Conservation (phyloP, 345 rosid species). For the Salix caprea region DNA sequence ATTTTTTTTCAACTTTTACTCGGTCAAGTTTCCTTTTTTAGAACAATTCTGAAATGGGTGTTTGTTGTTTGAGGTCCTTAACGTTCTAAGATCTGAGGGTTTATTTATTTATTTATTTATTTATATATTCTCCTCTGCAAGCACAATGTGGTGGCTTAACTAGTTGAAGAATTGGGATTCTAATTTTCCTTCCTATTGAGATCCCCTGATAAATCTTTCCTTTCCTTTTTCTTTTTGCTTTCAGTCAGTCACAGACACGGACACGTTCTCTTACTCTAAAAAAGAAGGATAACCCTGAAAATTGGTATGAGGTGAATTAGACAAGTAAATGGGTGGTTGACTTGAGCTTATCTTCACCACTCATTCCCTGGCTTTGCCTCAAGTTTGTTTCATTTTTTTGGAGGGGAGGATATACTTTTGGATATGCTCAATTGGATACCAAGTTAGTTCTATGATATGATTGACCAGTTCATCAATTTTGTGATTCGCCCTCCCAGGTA, state of each 20-base stretch:
- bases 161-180: not conserved
- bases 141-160: not conserved
- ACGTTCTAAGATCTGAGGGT: constrained; percentile 13
- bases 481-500: constrained; percentile 99
- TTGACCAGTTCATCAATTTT: constrained; percentile 96
- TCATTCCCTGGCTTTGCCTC: not conserved
- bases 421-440: constrained; percentile 3
- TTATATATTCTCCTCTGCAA: not conserved
- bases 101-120: not conserved
- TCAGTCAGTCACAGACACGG: not conserved
- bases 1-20: not conserved
- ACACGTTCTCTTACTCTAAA: not conserved
- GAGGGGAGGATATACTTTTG: not conserved
- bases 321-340: not conserved
- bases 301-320: not conserved
- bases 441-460: constrained; percentile 36
- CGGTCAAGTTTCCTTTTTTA: not conserved
- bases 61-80: not conserved
- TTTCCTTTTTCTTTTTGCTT: not conserved
- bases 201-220: not conserved
- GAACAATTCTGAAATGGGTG: not conserved
- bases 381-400: constrained; percentile 3
- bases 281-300: not conserved
- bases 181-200: not conserved
- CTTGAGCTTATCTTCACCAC: not conserved